Conservation (phyloP, 305 asterid genomes). For the Caryopteris hybrid region DNA sequence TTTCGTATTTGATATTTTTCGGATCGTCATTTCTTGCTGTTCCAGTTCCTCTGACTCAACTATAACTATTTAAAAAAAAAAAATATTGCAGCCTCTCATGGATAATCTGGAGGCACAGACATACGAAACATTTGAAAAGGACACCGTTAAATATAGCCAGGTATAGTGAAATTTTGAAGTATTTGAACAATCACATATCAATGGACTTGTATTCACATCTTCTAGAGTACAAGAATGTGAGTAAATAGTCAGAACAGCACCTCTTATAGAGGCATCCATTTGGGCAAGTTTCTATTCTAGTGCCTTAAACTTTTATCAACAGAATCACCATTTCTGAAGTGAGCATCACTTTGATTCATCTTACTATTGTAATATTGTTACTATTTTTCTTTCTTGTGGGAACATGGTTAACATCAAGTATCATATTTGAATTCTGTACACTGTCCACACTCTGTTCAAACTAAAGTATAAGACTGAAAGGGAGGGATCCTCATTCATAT, state of each 20-base stretch:
- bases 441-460: not conserved
- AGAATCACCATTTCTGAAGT: not conserved
- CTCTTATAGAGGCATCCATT: conserved; percentile 1
- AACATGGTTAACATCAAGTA: not conserved
- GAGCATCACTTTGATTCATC: conserved; percentile 3
- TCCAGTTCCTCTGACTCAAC: not conserved
- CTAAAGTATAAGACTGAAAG: not conserved
- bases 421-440: not conserved
- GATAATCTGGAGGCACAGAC: conserved; percentile 99
- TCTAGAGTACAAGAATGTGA: not conserved
- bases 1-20: not conserved
- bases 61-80: conserved; percentile 11
- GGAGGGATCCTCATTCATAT: not conserved
- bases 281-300: not conserved
- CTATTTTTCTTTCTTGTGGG: conserved; percentile 1
- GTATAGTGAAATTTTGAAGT: conserved; percentile 25
- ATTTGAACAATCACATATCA: conserved; percentile 7
- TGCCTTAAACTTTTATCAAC: not conserved
- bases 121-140: conserved; percentile 94
- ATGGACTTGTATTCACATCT: not conserved
- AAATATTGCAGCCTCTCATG: conserved; percentile 96
- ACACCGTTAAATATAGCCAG: conserved; percentile 81
- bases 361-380: too few relatives aligned
- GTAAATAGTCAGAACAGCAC: not conserved
- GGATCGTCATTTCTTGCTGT: not conserved